Percentiles rank a stretch among this genome's conserved stretches.
phyloP scores from a whole-genome alignment of 805 yeast genomes.

The Priceomyces carsonii region DNA sequence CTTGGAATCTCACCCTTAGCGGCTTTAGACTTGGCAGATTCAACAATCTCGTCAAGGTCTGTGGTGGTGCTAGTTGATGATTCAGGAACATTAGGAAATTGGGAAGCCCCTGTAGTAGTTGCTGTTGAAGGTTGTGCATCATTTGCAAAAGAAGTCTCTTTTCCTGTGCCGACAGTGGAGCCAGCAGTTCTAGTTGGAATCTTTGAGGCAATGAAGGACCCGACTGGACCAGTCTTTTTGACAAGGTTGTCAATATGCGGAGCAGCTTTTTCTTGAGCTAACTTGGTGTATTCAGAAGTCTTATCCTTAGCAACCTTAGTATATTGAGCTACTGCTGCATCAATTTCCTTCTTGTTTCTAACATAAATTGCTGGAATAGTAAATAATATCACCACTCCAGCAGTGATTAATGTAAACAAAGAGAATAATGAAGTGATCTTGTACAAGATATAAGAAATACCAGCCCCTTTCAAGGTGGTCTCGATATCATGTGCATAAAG shows the following conservation, averaged over 20 bases:
- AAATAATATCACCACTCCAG: constrained; percentile 63
- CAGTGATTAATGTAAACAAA: constrained; percentile 62
- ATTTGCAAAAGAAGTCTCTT: constrained; percentile 16
- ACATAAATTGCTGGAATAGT: constrained; percentile 74
- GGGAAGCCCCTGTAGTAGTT: constrained; percentile 34
- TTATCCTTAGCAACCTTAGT: constrained; percentile 51
- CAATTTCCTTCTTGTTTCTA: constrained; percentile 75
- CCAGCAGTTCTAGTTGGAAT: constrained; percentile 71
- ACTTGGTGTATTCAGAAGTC: constrained; percentile 40
- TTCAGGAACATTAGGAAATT: constrained; percentile 45
- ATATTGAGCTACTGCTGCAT: constrained; percentile 53
- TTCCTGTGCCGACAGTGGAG: constrained; percentile 53
- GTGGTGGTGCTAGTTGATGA: constrained; percentile 17
- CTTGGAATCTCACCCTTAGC: constrained; percentile 8
- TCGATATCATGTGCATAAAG: constrained; percentile 71
- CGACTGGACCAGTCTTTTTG: constrained; percentile 66
- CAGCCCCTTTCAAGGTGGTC: constrained; percentile 72
- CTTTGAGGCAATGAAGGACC: constrained; percentile 56
- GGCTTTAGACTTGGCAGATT: constrained; percentile 19
- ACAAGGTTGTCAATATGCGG: constrained; percentile 62
- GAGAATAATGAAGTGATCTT: constrained; percentile 76
- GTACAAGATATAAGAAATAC: constrained; percentile 61
- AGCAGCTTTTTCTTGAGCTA: constrained; percentile 43
- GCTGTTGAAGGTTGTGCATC: constrained; percentile 23
- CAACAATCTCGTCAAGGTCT: constrained; percentile 25